Evolutionary conservation across 73 alveolate species (phyloP).

Genomic region (Paramecium sonneborni): DNA sequence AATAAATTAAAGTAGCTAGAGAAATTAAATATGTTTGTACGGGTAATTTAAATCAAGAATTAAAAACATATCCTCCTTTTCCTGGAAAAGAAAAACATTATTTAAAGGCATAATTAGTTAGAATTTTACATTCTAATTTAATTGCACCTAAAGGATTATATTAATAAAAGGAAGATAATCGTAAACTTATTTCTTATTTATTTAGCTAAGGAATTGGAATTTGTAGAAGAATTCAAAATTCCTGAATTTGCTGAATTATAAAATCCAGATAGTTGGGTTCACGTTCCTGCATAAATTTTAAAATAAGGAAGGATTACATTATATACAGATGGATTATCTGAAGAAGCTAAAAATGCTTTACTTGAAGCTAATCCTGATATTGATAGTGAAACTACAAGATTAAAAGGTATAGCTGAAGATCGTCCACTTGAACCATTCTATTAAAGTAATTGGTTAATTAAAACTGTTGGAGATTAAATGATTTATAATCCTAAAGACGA

Average conservation of each 20-base stretch:
- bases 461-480: conserved; percentile 77
- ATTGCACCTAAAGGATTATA: conserved; percentile 93
- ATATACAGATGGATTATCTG: conserved; percentile 75
- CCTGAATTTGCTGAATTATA: conserved; percentile 87
- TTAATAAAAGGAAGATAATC: conserved; percentile 82
- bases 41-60: conserved; percentile 84
- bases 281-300: conserved; percentile 70
- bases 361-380: conserved; percentile 73
- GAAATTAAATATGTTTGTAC: conserved; percentile 79
- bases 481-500: conserved; percentile 70
- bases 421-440: conserved; percentile 29
- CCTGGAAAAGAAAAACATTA: conserved; percentile 94
- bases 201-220: conserved; percentile 78
- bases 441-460: conserved; percentile 70
- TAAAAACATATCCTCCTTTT: conserved; percentile 83
- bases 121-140: conserved; percentile 89
- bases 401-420: conserved; percentile 79
- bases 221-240: conserved; percentile 84
- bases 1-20: conserved; percentile 75
- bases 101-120: conserved; percentile 90
- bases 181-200: background rate
- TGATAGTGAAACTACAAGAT: conserved; percentile 66
- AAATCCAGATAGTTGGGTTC: conserved; percentile 83
- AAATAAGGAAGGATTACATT: conserved; percentile 77
- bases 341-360: conserved; percentile 78